Evolutionary conservation across 2,329 filamentous ascomycete genomes (phyloP), one percentile per base, ranked within the genome.

Genomic region (Tolypocladium nubicola): DNA sequence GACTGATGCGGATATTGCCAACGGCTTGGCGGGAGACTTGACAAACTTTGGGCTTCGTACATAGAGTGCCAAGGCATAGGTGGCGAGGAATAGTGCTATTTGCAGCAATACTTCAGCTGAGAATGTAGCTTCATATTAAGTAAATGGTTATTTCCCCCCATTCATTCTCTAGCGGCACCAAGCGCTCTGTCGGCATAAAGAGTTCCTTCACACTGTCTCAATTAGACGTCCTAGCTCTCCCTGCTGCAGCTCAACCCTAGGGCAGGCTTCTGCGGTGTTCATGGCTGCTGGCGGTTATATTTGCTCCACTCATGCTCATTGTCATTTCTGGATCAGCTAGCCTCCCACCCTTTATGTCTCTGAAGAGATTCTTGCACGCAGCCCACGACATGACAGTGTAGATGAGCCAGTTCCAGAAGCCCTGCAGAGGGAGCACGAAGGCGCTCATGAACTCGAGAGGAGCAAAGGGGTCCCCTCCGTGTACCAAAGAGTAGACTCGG

Each of bases 341-440:
- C 16, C 47, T 16, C 16, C 30, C 1, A 4, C 16, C 26, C 33
- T 49, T 53, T 2, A 62, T 49, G 19, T 63, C 56, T 43, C 54
- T 52, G 41, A 58, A 58, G 33, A 62, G 35, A 0, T 59, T 59
- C 62, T 76, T 77, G 63, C 81, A 82, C 0, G 82, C 82, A 53
- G 78, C 69, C 74, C 81, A 79, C 6, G 84, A 87, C 1, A 85
- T 88, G 7, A 79, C 76, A 13, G 82, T 70, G 68, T 91, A 92
- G 59, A 92, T 88, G 55, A 86, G 66, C 23, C 83, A 80, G 67
- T 92, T 92, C 87, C 88, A 91, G 64, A 90, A 86, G 0, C 88
- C 89, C 66, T 92, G 88, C 1, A 89, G 74, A 0, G 88, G 88
- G 9, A 92, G 76, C 0, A 91, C 87, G n/a, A 88, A 75, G 0